A percentile compares a stretch with the other conserved stretches of the same genome.
phyloP scores from a whole-genome alignment of 768 basidiomycete genomes.

The Pleurotus djamor region DNA sequence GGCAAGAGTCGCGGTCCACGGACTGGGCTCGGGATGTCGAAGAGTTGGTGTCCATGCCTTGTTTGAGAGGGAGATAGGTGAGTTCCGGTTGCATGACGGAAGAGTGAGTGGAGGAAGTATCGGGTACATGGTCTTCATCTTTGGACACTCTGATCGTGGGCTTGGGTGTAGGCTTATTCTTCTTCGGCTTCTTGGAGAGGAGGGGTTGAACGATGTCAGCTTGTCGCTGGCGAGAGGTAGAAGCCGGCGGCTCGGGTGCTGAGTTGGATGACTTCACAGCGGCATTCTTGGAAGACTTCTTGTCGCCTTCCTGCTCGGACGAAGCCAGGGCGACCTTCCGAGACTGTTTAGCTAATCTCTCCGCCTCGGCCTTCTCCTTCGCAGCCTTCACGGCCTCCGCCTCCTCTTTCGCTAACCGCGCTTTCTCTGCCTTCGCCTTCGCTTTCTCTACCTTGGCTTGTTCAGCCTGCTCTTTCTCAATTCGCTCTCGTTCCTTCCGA shows the following conservation, averaged over 20 bases:
- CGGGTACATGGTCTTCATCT: conserved; percentile 47
- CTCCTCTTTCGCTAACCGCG: conserved; percentile 32
- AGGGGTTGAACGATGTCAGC: conserved; percentile 60
- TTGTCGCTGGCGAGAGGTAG: conserved; percentile 17
- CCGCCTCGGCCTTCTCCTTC: conserved; percentile 22
- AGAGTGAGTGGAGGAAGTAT: conserved; percentile 39
- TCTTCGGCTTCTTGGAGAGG: conserved; percentile 82
- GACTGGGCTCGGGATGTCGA: conserved; percentile 62
- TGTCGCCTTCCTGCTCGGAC: conserved; percentile 14
- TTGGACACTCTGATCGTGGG: conserved; percentile 48
- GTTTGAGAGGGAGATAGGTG: conserved; percentile 31
- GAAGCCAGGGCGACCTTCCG: not conserved
- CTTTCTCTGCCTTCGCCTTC: conserved; percentile 31
- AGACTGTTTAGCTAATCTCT: not conserved
- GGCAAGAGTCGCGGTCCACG: conserved; percentile 36
- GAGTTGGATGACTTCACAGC: not conserved
- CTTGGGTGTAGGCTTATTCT: conserved; percentile 66
- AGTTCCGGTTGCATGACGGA: conserved; percentile 50
- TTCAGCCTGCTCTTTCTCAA: conserved; percentile 34
- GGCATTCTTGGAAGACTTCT: conserved; percentile 17
- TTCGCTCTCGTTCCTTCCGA: conserved; percentile 34
- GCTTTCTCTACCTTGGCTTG: conserved; percentile 18
- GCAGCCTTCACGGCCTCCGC: conserved; percentile 35
- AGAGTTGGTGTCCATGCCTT: conserved; percentile 31
- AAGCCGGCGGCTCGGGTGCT: not conserved